These are phyloP conservation scores for Lobosporangium transversale DNA, from an alignment of 192 early-diverging fungal species.

Conservation along the genomic window DNA sequence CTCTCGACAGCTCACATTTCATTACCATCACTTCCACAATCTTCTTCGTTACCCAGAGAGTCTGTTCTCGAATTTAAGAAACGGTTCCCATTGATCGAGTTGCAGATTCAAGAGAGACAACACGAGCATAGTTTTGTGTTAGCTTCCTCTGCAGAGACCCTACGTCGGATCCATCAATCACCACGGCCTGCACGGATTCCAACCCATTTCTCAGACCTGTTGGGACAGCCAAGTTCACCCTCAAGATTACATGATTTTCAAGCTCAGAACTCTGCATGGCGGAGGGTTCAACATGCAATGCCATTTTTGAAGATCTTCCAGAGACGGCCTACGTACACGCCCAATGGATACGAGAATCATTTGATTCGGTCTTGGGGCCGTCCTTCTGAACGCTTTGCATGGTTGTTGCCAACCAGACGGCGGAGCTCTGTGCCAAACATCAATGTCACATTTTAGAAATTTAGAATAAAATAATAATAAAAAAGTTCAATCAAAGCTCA, in stretches of 20 bases:
- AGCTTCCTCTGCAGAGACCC: slow-evolving; percentile 14
- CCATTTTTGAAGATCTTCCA: background rate
- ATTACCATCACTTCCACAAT: background rate
- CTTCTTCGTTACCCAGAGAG: background rate
- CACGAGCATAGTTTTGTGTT: slow-evolving; percentile 30
- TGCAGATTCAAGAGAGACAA: slow-evolving; percentile 23
- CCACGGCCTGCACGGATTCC: background rate
- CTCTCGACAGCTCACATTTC: background rate
- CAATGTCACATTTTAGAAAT: background rate
- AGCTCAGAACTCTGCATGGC: slow-evolving; percentile 1
- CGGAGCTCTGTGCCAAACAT: too few species aligned
- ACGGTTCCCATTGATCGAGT: slow-evolving; percentile 14
- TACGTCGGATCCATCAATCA: slow-evolving; percentile 13
- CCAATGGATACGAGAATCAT: slow-evolving; percentile 2
- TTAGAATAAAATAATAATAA: background rate
- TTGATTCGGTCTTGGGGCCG: slow-evolving; percentile 6
- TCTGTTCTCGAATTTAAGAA: slow-evolving; percentile 23
- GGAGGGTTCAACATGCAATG: background rate
- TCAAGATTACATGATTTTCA: background rate
- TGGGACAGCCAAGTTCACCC: background rate
- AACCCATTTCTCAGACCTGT: background rate
- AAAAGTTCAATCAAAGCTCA: background rate
- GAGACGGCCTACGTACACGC: background rate
- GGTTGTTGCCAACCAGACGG: too few species aligned
- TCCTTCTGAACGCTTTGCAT: background rate